phyloP scores from a whole-genome alignment of 805 yeast species.

The Kazachstania africana region DNA sequence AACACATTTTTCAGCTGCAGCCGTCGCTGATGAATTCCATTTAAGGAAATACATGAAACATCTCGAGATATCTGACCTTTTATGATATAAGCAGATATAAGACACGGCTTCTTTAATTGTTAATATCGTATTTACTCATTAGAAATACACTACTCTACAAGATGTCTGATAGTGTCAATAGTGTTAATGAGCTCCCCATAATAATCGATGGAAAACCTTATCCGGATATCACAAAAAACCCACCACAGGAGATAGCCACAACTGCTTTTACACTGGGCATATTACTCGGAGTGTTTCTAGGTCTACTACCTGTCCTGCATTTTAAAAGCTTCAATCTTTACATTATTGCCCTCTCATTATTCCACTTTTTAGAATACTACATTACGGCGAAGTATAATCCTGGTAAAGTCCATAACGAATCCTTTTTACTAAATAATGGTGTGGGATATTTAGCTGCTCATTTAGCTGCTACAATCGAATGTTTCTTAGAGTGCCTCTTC shows the following conservation, averaged over 20 bases:
- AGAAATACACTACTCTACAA: no score
- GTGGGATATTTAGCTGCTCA: slow-evolving; percentile 48
- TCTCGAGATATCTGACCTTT: no score
- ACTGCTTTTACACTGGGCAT: slow-evolving; percentile 37
- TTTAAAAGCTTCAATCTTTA: slow-evolving; percentile 36
- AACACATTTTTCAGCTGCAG: no score
- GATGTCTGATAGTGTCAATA: no score
- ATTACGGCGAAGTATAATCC: slow-evolving; percentile 69
- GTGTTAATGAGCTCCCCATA: no score
- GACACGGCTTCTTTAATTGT: no score
- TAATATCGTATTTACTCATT: no score
- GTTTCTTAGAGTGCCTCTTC: slow-evolving; percentile 30
- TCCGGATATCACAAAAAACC: slow-evolving; percentile 30
- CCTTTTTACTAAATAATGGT: slow-evolving; percentile 59
- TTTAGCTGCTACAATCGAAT: slow-evolving; percentile 39
- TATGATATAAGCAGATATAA: no score
- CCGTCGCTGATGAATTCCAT: no score
- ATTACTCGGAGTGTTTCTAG: slow-evolving; percentile 30
- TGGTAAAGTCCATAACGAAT: slow-evolving; percentile 53
- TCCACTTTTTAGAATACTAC: slow-evolving; percentile 76
- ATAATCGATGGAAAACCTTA: slow-evolving; percentile 5
- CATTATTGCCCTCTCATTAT: slow-evolving; percentile 39
- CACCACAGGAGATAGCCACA: slow-evolving; percentile 31
- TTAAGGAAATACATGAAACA: no score
- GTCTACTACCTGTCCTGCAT: slow-evolving; percentile 16